Evolutionary conservation across 257 asterid species (phyloP).

Genomic region (Solanum bulbocastanum): DNA sequence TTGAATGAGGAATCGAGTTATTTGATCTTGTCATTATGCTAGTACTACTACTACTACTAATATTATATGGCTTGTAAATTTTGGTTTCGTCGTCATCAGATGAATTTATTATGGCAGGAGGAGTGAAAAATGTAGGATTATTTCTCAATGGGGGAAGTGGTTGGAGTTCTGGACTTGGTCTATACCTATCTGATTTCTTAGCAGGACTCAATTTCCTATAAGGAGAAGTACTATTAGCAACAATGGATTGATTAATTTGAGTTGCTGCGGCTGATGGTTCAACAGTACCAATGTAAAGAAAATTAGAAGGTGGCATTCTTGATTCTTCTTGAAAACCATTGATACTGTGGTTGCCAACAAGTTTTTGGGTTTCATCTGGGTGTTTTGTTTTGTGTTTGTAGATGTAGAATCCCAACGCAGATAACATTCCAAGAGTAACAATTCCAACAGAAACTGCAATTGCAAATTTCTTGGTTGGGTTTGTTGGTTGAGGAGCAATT

Average conservation of each 20-base stretch:
- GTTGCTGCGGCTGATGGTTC: constrained; percentile 45
- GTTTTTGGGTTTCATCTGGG: constrained; percentile 51
- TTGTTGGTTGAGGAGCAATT: constrained; percentile 7
- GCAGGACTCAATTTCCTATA: constrained; percentile 53
- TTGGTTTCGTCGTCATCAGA: constrained; percentile 70
- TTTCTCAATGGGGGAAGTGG: constrained; percentile 85
- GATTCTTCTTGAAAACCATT: constrained; percentile 25
- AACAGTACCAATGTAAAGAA: constrained; percentile 88
- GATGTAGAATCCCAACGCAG: constrained; percentile 49
- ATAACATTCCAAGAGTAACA: constrained; percentile 49
- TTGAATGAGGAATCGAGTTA: constrained; percentile 47
- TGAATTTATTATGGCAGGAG: constrained; percentile 27
- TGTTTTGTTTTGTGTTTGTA: constrained; percentile 37
- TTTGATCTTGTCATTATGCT: constrained; percentile 14
- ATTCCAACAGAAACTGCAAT: constrained; percentile 46
- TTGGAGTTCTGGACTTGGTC: constrained; percentile 98
- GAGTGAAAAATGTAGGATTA: constrained; percentile 50
- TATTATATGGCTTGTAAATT: constrained; percentile 62
- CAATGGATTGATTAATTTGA: constrained; percentile 13
- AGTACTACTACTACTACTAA: constrained; percentile 18
- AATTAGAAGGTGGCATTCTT: constrained; percentile 64
- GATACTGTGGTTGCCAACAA: constrained; percentile 17
- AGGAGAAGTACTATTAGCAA: constrained; percentile 38
- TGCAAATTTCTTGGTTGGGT: constrained; percentile 43
- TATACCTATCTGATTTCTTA: constrained; percentile 59